These are phyloP conservation scores for Macroventuria anomochaeta DNA, from an alignment of 2,329 filamentous ascomycete species.

Conservation along the genomic window DNA sequence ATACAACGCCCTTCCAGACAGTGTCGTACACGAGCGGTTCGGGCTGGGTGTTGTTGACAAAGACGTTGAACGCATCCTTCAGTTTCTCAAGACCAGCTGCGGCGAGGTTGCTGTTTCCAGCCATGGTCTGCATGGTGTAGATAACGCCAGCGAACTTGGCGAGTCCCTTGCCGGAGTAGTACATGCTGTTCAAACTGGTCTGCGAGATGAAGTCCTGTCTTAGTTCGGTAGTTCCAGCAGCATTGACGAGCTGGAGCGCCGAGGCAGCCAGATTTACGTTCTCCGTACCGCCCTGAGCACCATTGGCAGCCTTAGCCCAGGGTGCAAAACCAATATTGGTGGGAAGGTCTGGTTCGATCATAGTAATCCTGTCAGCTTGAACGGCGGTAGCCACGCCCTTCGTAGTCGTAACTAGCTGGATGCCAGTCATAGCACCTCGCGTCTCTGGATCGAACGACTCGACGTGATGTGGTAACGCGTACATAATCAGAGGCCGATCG, in stretches of 20 bases:
- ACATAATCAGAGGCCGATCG: constrained; percentile 74
- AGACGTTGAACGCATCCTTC: constrained; percentile 60
- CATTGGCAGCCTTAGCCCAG: constrained; percentile 65
- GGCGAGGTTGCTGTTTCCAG: constrained; percentile 64
- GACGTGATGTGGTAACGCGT: constrained; percentile 86
- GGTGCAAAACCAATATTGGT: constrained; percentile 78
- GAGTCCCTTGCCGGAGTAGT: constrained; percentile 74
- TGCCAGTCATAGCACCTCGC: constrained; percentile 54
- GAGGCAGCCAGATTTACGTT: constrained; percentile 51
- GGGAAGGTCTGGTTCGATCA: constrained; percentile 75
- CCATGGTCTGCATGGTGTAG: constrained; percentile 60
- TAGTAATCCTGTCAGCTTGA: constrained; percentile 60
- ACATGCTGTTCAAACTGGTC: constrained; percentile 86
- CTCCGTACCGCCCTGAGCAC: constrained; percentile 47
- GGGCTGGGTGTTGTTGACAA: constrained; percentile 52
- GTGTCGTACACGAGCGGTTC: constrained; percentile 65
- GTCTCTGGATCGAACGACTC: constrained; percentile 72
- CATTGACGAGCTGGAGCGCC: constrained; percentile 65
- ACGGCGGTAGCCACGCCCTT: constrained; percentile 84
- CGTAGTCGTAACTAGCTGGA: constrained; percentile 79
- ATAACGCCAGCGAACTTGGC: constrained; percentile 55
- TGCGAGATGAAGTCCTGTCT: constrained; percentile 76
- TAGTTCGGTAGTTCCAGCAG: constrained; percentile 72
- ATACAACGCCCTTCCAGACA: constrained; percentile 83
- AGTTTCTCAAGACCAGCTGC: constrained; percentile 59